Conservation (phyloP, 2,329 filamentous ascomycete species). For the Trichoderma breve region DNA sequence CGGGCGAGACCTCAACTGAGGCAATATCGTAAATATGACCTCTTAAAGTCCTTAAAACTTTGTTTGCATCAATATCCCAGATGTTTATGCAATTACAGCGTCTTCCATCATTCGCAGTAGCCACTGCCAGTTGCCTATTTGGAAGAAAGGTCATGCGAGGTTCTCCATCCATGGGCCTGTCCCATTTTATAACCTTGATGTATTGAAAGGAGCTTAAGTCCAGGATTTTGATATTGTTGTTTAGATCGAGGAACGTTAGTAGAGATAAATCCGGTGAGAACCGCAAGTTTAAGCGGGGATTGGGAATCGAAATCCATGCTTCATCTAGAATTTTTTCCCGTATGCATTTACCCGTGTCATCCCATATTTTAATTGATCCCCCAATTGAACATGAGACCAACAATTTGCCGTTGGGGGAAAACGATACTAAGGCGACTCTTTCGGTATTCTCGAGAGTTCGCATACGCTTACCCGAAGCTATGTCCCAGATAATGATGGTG, state of each 20-base stretch:
- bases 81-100: not conserved
- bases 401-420: not conserved
- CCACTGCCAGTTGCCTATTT: not conserved
- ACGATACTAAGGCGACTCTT: not conserved
- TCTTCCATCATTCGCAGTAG: not conserved
- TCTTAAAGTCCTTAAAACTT: not conserved
- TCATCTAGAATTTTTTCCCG: accelerated
- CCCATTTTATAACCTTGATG: not conserved
- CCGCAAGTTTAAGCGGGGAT: not conserved
- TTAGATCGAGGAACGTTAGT: not conserved
- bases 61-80: not conserved
- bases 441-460: not conserved
- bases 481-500: not conserved
- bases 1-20: not conserved
- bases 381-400: not conserved
- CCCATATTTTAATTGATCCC: not conserved
- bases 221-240: not conserved
- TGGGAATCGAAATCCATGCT: not conserved
- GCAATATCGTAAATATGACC: accelerated
- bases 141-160: not conserved
- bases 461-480: not conserved
- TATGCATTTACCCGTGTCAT: not conserved
- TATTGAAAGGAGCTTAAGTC: not conserved
- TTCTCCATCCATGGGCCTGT: accelerated
- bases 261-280: not conserved